A percentile compares a stretch with the other conserved stretches of the same genome.
Evolutionary conservation across 1,284 basidiomycete genomes (phyloP).

Genomic region (Ustilago loliicola): DNA sequence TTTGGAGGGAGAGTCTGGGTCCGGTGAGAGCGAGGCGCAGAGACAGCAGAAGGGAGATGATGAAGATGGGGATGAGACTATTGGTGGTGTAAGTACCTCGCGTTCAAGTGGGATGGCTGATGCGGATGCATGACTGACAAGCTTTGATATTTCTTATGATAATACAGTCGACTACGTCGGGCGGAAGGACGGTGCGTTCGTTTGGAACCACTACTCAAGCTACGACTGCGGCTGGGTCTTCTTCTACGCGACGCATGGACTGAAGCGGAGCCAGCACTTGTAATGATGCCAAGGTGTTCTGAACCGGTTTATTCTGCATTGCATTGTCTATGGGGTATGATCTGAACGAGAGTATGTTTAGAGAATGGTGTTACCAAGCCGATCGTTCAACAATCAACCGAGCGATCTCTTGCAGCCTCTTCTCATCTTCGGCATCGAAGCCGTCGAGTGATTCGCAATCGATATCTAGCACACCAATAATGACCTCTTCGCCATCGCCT

Average conservation of each 20-base stretch:
- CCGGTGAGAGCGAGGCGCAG: conserved; percentile 8
- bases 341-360: neutral
- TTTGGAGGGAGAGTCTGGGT: conserved; percentile 22
- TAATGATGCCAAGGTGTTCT: neutral
- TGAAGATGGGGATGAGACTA: conserved; percentile 29
- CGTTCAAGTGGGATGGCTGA: neutral
- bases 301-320: neutral
- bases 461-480: conserved; percentile 71
- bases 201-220: conserved; percentile 49
- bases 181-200: conserved; percentile 29
- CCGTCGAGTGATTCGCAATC: conserved; percentile 70
- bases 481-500: conserved; percentile 59
- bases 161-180: conserved; percentile 39
- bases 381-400: conserved; percentile 51
- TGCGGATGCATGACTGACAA: neutral
- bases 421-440: conserved; percentile 69
- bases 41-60: conserved; percentile 1
- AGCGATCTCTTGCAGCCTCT: conserved; percentile 66
- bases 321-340: conserved; percentile 16
- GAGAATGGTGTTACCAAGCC: conserved; percentile 33
- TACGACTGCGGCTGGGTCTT: conserved; percentile 27
- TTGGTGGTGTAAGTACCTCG: conserved; percentile 33
- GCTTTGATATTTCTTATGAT: neutral
- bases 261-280: neutral
- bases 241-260: conserved; percentile 16